Percentiles rank a stretch among this genome's conserved stretches.
Conservation (phyloP, 371 early-diverging fungal genomes). For the Saksenaea oblongispora region DNA sequence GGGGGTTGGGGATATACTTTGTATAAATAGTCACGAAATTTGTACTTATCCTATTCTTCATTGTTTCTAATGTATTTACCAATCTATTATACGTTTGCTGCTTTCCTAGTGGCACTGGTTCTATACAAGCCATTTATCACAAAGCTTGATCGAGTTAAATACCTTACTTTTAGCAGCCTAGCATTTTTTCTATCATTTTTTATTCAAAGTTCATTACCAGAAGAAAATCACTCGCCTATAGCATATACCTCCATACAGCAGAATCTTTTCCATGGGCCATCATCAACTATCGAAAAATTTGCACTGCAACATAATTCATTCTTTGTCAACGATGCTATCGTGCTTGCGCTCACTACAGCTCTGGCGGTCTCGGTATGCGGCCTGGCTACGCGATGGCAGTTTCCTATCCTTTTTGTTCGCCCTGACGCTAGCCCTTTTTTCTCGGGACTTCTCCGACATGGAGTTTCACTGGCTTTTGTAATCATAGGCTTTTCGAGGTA, state of each 20-base stretch:
- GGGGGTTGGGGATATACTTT: neutral
- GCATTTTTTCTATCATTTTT: conserved; percentile 38
- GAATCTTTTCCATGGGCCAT: conserved; percentile 31
- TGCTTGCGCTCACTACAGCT: conserved; percentile 44
- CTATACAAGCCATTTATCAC: conserved; percentile 45
- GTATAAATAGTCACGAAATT: neutral
- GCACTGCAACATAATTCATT: conserved; percentile 9
- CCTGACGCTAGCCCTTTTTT: conserved; percentile 14
- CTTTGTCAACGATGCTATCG: conserved; percentile 18
- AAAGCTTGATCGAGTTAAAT: conserved; percentile 36
- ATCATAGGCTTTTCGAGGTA: conserved; percentile 28
- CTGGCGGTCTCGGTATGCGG: conserved; percentile 32
- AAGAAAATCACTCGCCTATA: conserved; percentile 29
- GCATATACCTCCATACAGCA: conserved; percentile 19
- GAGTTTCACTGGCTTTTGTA: conserved; percentile 18
- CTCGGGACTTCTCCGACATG: conserved; percentile 22
- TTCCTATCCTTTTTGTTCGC: conserved; percentile 30
- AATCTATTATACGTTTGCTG: conserved; percentile 37
- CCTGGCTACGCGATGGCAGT: conserved; percentile 39
- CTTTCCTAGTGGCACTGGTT: conserved; percentile 26
- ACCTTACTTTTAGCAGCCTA: conserved; percentile 27
- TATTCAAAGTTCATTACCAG: conserved; percentile 10
- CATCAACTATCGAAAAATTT: conserved; percentile 35
- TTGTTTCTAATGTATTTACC: conserved; percentile 16
- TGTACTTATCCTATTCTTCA: neutral